Base-by-base conservation (phyloP, 2,329 filamentous ascomycete species). In the Endocalyx cinctus region DNA sequence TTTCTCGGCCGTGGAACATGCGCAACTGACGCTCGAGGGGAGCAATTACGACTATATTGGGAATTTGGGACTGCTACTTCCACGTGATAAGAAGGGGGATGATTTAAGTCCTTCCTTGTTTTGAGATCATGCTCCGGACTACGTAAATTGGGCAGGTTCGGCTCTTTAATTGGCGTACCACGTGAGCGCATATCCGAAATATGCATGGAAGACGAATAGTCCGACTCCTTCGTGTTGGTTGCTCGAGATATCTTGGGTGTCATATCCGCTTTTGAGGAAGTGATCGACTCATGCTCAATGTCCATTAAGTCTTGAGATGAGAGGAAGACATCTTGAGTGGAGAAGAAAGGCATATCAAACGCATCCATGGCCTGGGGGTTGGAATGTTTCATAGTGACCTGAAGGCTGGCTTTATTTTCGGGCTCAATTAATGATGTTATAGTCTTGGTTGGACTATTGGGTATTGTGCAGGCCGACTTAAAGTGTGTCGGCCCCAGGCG, bases 251-350 rank as follows among this genome's bases (percentile, higher is more conserved):
- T n/a, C n/a, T 23, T 8, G 20, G 20, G 20, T n/a, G n/a, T n/a
- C n/a, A n/a, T n/a, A n/a, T n/a, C n/a, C n/a, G 29, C 27, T 35
- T 39, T 40, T 7, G 33, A 20, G 18, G 44, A 36, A 1, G 49
- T 47, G 3, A 33, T 13, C 13, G 49, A 34, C 2, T 52, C 38
- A 17, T 55, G 47, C 27, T 60, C 58, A 23, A 70, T 53, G 14
- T 71, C 67, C 25, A 51, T 50, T n/a, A 70, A 36, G 27, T 72
- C 68, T 38, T 72, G 66, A 4, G 68, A 65, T 2, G 68, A 70
- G 7, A 70, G 46, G 2, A 60, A 38, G 1, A 70, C 35, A 41
- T 72, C 69, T 38, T 71, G 69, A 1, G 67, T 69, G 2, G 60
- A 66, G 23, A 68, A 51, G 32, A 63, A 59, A 0, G 59, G 48